These are phyloP conservation scores for Suhomyces ambrosiae DNA, from an alignment of 1,139 yeast genomes.

Conservation along the genomic window DNA sequence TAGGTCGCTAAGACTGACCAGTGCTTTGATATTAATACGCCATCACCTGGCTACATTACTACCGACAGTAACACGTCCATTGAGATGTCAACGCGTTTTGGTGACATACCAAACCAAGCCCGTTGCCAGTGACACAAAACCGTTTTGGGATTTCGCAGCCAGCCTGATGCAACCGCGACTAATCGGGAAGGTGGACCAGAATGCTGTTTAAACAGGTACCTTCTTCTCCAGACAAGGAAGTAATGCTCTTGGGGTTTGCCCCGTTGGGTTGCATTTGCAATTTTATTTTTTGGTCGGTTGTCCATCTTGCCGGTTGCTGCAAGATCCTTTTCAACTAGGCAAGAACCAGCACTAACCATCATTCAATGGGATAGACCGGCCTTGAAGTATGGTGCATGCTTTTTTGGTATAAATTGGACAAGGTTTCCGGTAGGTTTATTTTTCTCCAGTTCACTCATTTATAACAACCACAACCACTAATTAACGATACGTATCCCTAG, in stretches of 20 bases:
- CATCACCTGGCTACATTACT: no score
- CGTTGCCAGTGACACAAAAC: conserved; percentile 8
- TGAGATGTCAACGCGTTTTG: neutral
- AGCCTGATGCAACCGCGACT: conserved; percentile 11
- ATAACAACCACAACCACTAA: conserved; percentile 6
- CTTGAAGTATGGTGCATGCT: neutral
- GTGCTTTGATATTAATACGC: no score
- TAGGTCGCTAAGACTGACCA: no score
- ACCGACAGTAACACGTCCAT: no score
- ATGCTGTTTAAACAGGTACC: neutral
- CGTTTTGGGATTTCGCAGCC: conserved; percentile 17
- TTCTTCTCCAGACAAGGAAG: no score
- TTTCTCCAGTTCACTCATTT: neutral
- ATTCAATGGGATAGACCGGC: neutral
- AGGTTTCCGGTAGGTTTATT: neutral
- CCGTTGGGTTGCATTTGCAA: no score
- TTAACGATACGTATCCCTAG: conserved; percentile 14
- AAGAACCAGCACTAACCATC: conserved; percentile 1
- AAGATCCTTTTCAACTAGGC: neutral
- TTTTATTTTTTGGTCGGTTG: no score
- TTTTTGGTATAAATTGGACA: conserved; percentile 1
- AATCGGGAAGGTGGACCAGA: conserved; percentile 9
- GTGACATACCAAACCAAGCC: neutral
- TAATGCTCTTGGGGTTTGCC: no score
- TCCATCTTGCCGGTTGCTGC: neutral